Evolutionary conservation across 345 rosid species (phyloP), one percentile per base, ranked within the genome.

Genomic region (Triadica sebifera): DNA sequence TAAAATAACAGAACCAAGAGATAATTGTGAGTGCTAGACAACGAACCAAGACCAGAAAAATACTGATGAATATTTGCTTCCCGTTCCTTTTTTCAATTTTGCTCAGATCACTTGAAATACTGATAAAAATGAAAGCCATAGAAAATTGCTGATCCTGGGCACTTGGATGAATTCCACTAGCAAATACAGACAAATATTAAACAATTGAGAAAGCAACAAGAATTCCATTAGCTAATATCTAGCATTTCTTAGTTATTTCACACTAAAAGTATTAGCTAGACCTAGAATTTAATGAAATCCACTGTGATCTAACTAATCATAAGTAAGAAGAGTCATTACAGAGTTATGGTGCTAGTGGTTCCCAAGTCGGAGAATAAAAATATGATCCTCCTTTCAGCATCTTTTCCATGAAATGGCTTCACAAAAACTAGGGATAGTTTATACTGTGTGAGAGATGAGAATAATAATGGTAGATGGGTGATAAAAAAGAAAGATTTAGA

Each of bases 1-100:
- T 13, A 69, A 51, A 51, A 19, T n/a, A 8, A 53, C 20, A 55
- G 47, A 17, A 34, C 25, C 37, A 70, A 12, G 8, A 38, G 22
- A 12, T 17, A 69, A 20, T n/a, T 38, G 4, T 10, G 20, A 38
- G 19, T 24, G 46, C 38, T 25, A 45, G 43, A 24, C 10, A 29
- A 58, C 51, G 67, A 72, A 47, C 67, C 58, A 58, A 69, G 25
- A 29, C 43, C 8, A 34, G 46, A 53, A 37, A 52, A 69, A 16
- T 29, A 52, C 37, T 4, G 6, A 9, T 19, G 16, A 1, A 64
- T 64, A 37, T 37, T 17, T n/a, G 8, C 29, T n/a, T 61, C 65
- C n/a, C n/a, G 8, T 64, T 64, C 47, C 10, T 11, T 37, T 46
- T 67, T 49, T 47, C 71, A 17, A 34, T 24, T 22, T 20, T 67